A percentile compares a stretch with the other conserved stretches of the same genome.
Conservation (phyloP, 225 moss, liverwort and hornwort species). For the Pseudisothecium myosuroides region DNA sequence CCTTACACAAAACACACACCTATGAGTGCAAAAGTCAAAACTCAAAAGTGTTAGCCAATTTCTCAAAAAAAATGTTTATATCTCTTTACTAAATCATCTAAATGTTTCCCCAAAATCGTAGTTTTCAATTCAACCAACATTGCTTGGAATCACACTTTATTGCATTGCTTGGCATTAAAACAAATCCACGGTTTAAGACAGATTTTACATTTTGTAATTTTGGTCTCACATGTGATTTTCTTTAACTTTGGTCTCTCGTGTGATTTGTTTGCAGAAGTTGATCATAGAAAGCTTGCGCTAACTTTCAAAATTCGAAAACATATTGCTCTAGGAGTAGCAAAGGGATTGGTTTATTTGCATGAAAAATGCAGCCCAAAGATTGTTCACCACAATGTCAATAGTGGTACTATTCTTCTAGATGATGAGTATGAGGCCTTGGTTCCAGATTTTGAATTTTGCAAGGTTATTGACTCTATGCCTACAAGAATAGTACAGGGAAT, state of each 20-base stretch:
- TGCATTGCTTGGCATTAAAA: neutral
- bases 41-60: neutral
- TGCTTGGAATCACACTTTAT: neutral
- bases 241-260: neutral
- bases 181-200: neutral
- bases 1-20: fast-evolving
- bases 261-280: neutral
- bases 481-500: fast-evolving
- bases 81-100: neutral
- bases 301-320: neutral
- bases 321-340: neutral
- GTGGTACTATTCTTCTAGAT: neutral
- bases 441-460: neutral
- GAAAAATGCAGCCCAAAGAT: neutral
- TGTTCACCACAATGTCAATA: neutral
- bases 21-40: neutral
- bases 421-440: neutral
- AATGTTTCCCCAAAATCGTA: neutral
- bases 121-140: neutral
- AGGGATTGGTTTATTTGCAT: neutral
- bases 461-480: neutral
- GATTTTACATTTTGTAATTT: neutral
- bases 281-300: neutral
- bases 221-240: neutral
- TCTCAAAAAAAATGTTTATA: neutral